phyloP scores from a whole-genome alignment of 345 rosid genomes.

The Limnanthes douglasii region DNA sequence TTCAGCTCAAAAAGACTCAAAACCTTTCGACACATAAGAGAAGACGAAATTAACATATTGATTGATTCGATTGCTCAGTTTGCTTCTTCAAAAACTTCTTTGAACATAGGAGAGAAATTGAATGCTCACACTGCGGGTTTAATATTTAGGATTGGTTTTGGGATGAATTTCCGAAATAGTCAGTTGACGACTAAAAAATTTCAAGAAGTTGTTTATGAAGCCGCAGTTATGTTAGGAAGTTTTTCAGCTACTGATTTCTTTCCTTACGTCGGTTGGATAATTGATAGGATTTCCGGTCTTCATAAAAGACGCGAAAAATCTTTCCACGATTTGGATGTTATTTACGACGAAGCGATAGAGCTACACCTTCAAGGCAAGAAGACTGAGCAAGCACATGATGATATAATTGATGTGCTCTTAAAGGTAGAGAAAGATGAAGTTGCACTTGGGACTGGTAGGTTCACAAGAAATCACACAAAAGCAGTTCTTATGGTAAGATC shows the following conservation, averaged over 20 bases:
- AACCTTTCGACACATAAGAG: slow-evolving; percentile 18
- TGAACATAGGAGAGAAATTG: slow-evolving; percentile 15
- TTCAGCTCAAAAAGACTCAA: slow-evolving; percentile 14
- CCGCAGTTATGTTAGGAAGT: slow-evolving; percentile 10
- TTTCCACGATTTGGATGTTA: slow-evolving; percentile 13
- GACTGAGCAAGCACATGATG: slow-evolving; percentile 7
- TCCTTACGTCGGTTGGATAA: slow-evolving; percentile 25
- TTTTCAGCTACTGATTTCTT: slow-evolving; percentile 15
- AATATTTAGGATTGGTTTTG: slow-evolving; percentile 18
- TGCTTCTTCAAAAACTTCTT: slow-evolving; percentile 14
- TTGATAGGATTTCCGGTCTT: slow-evolving; percentile 17
- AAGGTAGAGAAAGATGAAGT: slow-evolving; percentile 11
- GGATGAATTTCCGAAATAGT: slow-evolving; percentile 18
- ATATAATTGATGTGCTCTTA: slow-evolving; percentile 25
- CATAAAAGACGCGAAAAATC: slow-evolving; percentile 11
- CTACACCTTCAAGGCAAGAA: slow-evolving; percentile 27
- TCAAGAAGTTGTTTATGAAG: slow-evolving; percentile 19
- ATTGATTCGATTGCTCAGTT: slow-evolving; percentile 16
- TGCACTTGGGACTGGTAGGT: slow-evolving; percentile 8
- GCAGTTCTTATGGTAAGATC: slow-evolving; percentile 30
- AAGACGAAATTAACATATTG: slow-evolving; percentile 16
- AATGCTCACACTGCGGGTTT: slow-evolving; percentile 16
- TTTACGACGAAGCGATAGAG: slow-evolving; percentile 17
- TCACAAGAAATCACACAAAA: slow-evolving; percentile 33
- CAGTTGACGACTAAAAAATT: slow-evolving; percentile 9